Evolutionary conservation across 139 green algal species (phyloP), one percentile per base, ranked within the genome.

Genomic region (Medakamo hakoo): DNA sequence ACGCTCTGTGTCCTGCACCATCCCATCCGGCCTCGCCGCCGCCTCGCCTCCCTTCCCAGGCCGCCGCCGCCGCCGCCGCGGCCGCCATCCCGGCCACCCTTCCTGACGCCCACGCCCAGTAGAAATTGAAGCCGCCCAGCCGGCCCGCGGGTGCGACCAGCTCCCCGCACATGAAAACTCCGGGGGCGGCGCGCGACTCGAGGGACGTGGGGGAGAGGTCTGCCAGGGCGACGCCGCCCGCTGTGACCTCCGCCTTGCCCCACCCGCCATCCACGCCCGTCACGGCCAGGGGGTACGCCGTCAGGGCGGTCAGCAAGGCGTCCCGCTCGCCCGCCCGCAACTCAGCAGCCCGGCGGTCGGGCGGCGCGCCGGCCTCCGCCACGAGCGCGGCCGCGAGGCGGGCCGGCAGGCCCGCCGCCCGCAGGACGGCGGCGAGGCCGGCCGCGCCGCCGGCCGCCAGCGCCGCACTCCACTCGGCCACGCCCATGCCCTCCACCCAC

Each of bases 81-180:
- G 84, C 81, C 26, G 68, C 73, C 19, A 86, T 55, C 1, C 87
- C 87, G 21, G 84, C 88, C 14, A 85, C 58, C 20, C 84, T 67
- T 3, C 87, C 90, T 3, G 74, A 81, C 2, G 85, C 64, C 84
- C 85, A 95, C 0, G 90, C 90, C 80, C 78, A 95, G 23, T 85
- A 86, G 67, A 96, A 97, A 62, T 97, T 97, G 77, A 93, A 97
- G 26, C 90, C 90, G 3, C 90, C 90, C n/a, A 95, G 92, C 22
- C 87, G 71, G 0, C 87, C 87, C 72, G 89, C 89, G 5, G 94
- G 78, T 64, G 95, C 89, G 21, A 82, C 62, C 25, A 95, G 60
- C 75, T 97, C 90, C 1, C 90, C 88, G 58, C 85, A 95, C 24
- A 95, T 22, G 65, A 78, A 78, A 61, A 95, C 21, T 0, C 78